phyloP scores from a whole-genome alignment of 257 asterid genomes.

The Fraxinus excelsior region DNA sequence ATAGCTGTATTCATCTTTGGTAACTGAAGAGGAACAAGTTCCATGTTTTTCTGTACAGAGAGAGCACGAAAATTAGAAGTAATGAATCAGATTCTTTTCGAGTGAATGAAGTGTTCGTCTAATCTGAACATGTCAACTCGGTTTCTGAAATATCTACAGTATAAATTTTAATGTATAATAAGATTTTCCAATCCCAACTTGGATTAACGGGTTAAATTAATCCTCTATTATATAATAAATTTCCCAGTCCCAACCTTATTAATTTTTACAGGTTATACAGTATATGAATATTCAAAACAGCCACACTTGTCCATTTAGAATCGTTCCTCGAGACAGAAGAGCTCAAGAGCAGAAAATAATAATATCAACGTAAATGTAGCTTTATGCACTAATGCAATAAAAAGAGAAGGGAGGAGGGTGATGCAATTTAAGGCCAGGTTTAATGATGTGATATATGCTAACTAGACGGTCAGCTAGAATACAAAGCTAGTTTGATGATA shows the following conservation, averaged over 20 bases:
- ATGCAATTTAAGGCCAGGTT: not conserved
- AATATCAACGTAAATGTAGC: slow-evolving; percentile 6
- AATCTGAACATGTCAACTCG: not conserved
- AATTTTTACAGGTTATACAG: too few relatives aligned
- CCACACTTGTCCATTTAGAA: not conserved
- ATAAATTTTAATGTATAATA: too few relatives aligned
- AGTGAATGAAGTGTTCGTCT: slow-evolving; percentile 9
- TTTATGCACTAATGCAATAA: slow-evolving; percentile 1
- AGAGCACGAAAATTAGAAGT: slow-evolving; percentile 19
- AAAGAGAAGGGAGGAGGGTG: not conserved
- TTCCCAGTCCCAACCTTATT: too few relatives aligned
- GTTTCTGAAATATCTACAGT: slow-evolving; percentile 1
- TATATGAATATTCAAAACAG: slow-evolving; percentile 5
- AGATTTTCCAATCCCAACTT: too few relatives aligned
- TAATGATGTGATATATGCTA: not conserved
- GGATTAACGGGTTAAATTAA: too few relatives aligned
- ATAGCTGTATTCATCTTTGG: slow-evolving; percentile 75
- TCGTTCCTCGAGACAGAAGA: slow-evolving; percentile 7
- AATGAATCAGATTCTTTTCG: slow-evolving; percentile 19
- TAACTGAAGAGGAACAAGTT: slow-evolving; percentile 73
- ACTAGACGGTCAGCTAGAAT: not conserved
- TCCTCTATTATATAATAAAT: too few relatives aligned
- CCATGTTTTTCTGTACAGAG: slow-evolving; percentile 84
- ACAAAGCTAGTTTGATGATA: not conserved
- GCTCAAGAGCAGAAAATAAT: not conserved